A percentile compares a stretch with the other conserved stretches of the same genome.
Conservation (phyloP, 164 flowering plant genomes). For the Sedum album region DNA sequence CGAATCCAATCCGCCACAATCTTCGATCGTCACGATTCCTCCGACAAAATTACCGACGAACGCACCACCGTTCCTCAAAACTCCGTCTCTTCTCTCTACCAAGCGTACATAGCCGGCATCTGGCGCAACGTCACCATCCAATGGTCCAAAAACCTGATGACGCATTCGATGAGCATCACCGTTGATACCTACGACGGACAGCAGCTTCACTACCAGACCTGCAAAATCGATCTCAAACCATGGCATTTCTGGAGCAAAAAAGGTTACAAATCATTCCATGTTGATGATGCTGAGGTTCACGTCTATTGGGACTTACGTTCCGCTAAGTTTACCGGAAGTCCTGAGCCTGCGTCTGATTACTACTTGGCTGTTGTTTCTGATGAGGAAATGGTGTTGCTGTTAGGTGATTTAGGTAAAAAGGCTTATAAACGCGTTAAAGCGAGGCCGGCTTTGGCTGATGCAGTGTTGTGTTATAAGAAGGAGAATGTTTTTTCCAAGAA, state of each 20-base stretch:
- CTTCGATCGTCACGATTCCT: background rate
- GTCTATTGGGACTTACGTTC: constrained; percentile 82
- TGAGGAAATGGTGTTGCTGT: constrained; percentile 65
- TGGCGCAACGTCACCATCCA: constrained; percentile 42
- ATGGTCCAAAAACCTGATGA: constrained; percentile 55
- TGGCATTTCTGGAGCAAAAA: constrained; percentile 95
- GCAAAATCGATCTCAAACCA: constrained; percentile 89
- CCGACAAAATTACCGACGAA: constrained; percentile 24
- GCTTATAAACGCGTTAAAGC: constrained; percentile 70
- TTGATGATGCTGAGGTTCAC: constrained; percentile 46
- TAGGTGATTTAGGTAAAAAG: constrained; percentile 77
- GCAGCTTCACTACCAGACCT: constrained; percentile 22
- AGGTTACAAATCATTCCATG: constrained; percentile 61
- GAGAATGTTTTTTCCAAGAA: constrained; percentile 72
- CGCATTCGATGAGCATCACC: constrained; percentile 31
- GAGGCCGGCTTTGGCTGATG: constrained; percentile 60
- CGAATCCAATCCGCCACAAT: background rate
- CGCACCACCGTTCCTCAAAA: constrained; percentile 31
- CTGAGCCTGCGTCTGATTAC: constrained; percentile 61
- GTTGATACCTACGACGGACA: constrained; percentile 26
- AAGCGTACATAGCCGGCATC: constrained; percentile 29
- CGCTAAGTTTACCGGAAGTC: constrained; percentile 56
- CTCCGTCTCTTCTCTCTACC: constrained; percentile 47
- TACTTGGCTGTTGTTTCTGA: constrained; percentile 70
- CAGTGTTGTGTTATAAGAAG: constrained; percentile 45